Percentiles rank a stretch among this genome's conserved stretches.
These are phyloP conservation scores for Bipolaris oryzae DNA, from an alignment of 2,329 filamentous ascomycete species.

Conservation along the genomic window DNA sequence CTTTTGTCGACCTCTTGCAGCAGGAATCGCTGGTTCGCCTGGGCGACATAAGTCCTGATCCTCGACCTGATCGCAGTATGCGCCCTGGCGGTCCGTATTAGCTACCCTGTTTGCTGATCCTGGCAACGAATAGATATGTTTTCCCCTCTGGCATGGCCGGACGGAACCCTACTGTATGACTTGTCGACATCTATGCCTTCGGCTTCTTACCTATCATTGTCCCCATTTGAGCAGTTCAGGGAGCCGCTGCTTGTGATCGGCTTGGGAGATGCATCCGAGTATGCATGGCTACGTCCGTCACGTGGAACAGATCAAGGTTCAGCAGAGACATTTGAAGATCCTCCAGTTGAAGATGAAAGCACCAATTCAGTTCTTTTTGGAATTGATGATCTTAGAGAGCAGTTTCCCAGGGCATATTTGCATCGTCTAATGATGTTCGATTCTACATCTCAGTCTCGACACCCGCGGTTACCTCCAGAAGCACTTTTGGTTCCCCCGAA, in stretches of 20 bases:
- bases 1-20: constrained; percentile 78
- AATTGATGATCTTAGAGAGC: constrained; percentile 72
- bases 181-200: constrained; percentile 79
- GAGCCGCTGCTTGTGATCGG: constrained; percentile 84
- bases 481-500: constrained; percentile 73
- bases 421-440: constrained; percentile 84
- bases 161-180: constrained; percentile 86
- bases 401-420: constrained; percentile 75
- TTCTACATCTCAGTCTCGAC: constrained; percentile 53
- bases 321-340: constrained; percentile 15
- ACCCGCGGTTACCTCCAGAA: constrained; percentile 63
- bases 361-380: constrained; percentile 60
- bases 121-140: constrained; percentile 75
- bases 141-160: constrained; percentile 85
- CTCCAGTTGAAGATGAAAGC: constrained; percentile 32
- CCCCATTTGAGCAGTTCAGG: constrained; percentile 88
- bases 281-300: constrained; percentile 52
- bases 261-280: constrained; percentile 79
- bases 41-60: constrained; percentile 84
- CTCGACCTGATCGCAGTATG: constrained; percentile 83
- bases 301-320: constrained; percentile 27
- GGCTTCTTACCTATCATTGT: constrained; percentile 77
- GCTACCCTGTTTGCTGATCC: constrained; percentile 40
- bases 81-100: constrained; percentile 23
- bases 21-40: constrained; percentile 81